phyloP scores from a whole-genome alignment of 2,329 filamentous ascomycete genomes.

The Fusarium sp. region DNA sequence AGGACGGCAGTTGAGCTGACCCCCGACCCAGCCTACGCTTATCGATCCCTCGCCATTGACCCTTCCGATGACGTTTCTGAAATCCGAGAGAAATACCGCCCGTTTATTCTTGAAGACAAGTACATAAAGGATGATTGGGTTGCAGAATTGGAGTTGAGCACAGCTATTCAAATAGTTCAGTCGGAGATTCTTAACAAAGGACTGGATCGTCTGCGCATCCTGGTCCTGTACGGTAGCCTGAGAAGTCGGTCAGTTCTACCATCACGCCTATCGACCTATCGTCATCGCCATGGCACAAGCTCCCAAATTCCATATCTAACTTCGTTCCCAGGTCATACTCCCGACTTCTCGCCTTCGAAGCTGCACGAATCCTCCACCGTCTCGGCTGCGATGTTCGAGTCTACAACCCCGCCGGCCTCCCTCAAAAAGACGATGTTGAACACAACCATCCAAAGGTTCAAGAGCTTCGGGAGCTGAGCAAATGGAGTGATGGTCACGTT shows the following conservation, averaged over 20 bases:
- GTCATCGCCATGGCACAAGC: no score
- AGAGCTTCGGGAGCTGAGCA: background rate
- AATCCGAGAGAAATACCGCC: fast-evolving
- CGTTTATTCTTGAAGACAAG: background rate
- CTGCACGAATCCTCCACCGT: background rate
- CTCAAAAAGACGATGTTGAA: background rate
- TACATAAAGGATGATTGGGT: fast-evolving
- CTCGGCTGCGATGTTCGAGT: background rate
- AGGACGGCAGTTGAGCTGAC: fast-evolving
- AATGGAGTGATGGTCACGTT: background rate
- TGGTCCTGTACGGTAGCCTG: background rate
- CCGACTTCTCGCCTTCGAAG: background rate
- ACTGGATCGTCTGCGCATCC: background rate
- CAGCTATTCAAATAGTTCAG: background rate
- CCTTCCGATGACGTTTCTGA: fast-evolving
- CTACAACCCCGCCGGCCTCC: background rate
- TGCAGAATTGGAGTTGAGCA: background rate
- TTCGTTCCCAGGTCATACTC: background rate
- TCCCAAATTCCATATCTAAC: no score
- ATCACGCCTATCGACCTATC: no score
- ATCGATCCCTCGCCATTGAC: background rate
- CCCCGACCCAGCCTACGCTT: fast-evolving
- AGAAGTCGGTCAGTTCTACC: background rate
- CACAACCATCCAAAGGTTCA: background rate
- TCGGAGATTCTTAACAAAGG: background rate